phyloP scores from a whole-genome alignment of 2,329 filamentous ascomycete genomes.

The Emericellopsis cladophorae region DNA sequence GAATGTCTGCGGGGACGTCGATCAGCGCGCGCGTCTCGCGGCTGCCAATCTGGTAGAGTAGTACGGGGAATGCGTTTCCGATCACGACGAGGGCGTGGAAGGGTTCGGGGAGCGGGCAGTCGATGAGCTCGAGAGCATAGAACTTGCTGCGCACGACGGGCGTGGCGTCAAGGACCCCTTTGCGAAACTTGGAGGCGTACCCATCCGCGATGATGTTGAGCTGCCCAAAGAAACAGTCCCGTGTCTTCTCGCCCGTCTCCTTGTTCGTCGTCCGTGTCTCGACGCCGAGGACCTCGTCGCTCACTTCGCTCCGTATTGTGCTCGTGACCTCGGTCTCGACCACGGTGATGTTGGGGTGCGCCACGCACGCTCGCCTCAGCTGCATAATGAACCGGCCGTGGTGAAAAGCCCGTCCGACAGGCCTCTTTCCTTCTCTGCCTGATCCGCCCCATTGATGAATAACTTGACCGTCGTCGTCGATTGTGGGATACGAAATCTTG shows the following conservation, averaged over 20 bases:
- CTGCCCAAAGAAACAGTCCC: conserved; percentile 75
- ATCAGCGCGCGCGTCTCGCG: conserved; percentile 86
- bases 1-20: conserved; percentile 69
- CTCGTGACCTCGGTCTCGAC: conserved; percentile 79
- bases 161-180: conserved; percentile 53
- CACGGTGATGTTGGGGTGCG: conserved; percentile 73
- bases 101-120: conserved; percentile 64
- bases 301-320: conserved; percentile 57
- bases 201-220: conserved; percentile 87
- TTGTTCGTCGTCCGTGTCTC: conserved; percentile 54
- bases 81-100: conserved; percentile 83
- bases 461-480: conserved; percentile 33
- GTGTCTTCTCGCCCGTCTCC: conserved; percentile 37
- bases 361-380: conserved; percentile 61
- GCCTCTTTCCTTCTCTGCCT: conserved; percentile 24
- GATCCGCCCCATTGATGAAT: conserved; percentile 20
- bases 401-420: conserved; percentile 74
- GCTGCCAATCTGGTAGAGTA: conserved; percentile 94
- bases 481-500: conserved; percentile 65
- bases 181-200: conserved; percentile 85
- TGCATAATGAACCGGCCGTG: conserved; percentile 87
- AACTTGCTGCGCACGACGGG: conserved; percentile 76
- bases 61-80: conserved; percentile 59
- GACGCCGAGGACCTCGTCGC: conserved; percentile 69
- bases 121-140: conserved; percentile 84